Base-by-base conservation (phyloP, 2,329 filamentous ascomycete species). In the Clarireedia sp. region DNA sequence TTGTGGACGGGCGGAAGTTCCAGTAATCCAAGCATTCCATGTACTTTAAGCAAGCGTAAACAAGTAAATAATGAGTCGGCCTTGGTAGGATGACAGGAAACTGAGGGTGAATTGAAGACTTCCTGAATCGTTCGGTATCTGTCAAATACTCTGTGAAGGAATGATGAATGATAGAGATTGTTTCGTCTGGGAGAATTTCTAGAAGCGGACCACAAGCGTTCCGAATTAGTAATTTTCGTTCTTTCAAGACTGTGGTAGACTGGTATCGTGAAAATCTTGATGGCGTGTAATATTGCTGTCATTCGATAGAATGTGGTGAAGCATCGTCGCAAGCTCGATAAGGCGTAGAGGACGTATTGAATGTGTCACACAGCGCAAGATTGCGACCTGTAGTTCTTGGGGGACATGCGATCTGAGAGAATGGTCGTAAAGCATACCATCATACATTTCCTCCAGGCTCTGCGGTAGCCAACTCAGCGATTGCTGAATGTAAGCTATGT, bases 101-200 rank as follows among this genome's bases (percentile, higher is more conserved):
- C 3, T 48, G 46, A 37, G 17, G 26, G 36, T 21, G 36, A 7
- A 19, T 6, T 19, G 10, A 16, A 17, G 46, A 36, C 17, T 3
- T 36, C 10, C 46, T 7, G n/a, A 36, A 23, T n/a, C 48, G 10
- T 9, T 19, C 8, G 9, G 6, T 6, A 12, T 69, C 71, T 3
- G 68, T 65, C 10, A 77, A 58, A 55, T 73, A 77, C 51, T 77
- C 75, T 2, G 74, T 76, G 45, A 77, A 71, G 0, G 74, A 77
- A 53, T 77, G 75, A 57, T 78, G 75, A 9, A 77, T 72, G 3
- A 76, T 68, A 14, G 69, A 68, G 9, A 76, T 56, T 0, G 70
- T 73, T 51, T 75, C 74, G 46, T 77, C 73, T n/a, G 73, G 70
- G 1, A 73, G 62, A 23, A 75, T 64, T 56, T 77, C 74, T 0